Evolutionary conservation across 192 early-diverging fungal species (phyloP).

Genomic region (Backusella liffmaniae): DNA sequence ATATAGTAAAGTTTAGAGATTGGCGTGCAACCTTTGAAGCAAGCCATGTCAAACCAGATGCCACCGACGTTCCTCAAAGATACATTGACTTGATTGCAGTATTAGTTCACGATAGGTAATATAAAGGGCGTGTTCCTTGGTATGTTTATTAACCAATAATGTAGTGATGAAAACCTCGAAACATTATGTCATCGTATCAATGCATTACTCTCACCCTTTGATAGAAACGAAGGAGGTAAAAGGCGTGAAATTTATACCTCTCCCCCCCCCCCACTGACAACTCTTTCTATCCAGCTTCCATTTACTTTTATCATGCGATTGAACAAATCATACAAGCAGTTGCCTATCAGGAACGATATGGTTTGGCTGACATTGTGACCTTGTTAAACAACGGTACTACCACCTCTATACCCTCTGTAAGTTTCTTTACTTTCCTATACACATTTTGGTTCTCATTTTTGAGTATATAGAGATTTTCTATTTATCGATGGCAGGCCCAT

Average conservation of each 20-base stretch:
- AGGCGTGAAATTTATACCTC: neutral
- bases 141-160: too few species aligned
- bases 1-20: neutral
- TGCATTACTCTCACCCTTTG: conserved; percentile 21
- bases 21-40: neutral
- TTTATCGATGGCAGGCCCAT: conserved; percentile 13
- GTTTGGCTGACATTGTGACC: neutral
- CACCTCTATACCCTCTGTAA: conserved; percentile 8
- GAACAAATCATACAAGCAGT: neutral
- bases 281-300: neutral
- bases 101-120: conserved; percentile 15
- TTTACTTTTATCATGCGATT: conserved; percentile 8
- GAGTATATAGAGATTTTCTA: conserved; percentile 22
- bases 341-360: conserved; percentile 9
- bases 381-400: neutral
- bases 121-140: too few species aligned
- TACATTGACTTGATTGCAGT: conserved; percentile 9
- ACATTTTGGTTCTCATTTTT: too few species aligned
- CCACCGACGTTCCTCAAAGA: conserved; percentile 2
- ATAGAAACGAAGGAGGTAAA: conserved; percentile 22
- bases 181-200: neutral
- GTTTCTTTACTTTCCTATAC: neutral
- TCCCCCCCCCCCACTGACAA: too few species aligned
- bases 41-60: neutral
- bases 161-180: conserved; percentile 11